These are phyloP conservation scores for Perkinsus chesapeaki DNA, from an alignment of 169 alveolate species.

Conservation along the genomic window DNA sequence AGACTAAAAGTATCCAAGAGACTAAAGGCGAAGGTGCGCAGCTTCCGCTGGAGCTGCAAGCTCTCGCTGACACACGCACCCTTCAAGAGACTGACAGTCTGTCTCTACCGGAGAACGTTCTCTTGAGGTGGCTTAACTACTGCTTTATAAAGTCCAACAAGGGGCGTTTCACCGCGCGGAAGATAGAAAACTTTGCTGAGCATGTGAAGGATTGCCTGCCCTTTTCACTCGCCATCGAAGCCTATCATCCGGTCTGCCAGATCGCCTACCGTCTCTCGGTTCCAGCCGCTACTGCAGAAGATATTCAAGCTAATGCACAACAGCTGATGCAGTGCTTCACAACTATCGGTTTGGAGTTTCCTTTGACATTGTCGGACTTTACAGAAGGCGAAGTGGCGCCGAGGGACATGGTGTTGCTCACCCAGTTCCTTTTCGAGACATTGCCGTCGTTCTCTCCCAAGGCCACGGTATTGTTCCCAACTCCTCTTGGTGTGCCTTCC, in stretches of 20 bases:
- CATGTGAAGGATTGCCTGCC: slow-evolving; percentile 66
- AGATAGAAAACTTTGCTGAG: slow-evolving; percentile 59
- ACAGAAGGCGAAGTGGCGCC: slow-evolving; percentile 51
- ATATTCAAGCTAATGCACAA: slow-evolving; percentile 42
- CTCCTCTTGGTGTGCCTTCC: slow-evolving; percentile 68
- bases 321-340: slow-evolving; percentile 43
- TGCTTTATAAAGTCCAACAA: slow-evolving; percentile 57
- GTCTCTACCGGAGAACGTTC: slow-evolving; percentile 65
- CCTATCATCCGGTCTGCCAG: no score
- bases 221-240: slow-evolving; percentile 47
- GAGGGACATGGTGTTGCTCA: slow-evolving; percentile 63
- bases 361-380: slow-evolving; percentile 47
- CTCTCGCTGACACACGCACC: not conserved
- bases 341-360: slow-evolving; percentile 56
- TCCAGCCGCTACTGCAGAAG: slow-evolving; percentile 36
- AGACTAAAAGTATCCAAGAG: slow-evolving; percentile 52
- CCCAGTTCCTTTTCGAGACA: slow-evolving; percentile 61
- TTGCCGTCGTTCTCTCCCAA: slow-evolving; percentile 82
- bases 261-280: no score
- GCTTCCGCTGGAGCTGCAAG: slow-evolving; percentile 28
- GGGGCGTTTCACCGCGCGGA: slow-evolving; percentile 45
- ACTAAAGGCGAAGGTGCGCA: slow-evolving; percentile 38
- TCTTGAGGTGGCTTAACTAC: slow-evolving; percentile 72
- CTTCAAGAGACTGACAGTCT: slow-evolving; percentile 21
- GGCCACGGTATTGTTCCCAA: slow-evolving; percentile 65